phyloP scores from a whole-genome alignment of 805 yeast genomes.

The Saccharomycopsis capsularis region DNA sequence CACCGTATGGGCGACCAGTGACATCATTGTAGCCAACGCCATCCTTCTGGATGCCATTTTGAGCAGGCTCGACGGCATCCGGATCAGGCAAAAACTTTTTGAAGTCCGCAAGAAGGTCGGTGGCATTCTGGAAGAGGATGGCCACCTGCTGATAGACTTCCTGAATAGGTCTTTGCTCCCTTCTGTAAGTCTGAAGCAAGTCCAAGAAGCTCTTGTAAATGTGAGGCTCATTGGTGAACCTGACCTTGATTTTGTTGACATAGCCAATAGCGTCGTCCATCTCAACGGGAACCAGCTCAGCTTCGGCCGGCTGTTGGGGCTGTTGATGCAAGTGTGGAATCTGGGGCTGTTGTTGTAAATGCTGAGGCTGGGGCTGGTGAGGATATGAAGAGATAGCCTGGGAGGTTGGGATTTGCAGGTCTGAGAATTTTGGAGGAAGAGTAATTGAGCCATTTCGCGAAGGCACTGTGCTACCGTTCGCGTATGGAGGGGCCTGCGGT shows the following conservation, averaged over 20 bases:
- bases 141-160: constrained; percentile 96
- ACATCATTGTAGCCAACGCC: neutral
- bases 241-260: constrained; percentile 91
- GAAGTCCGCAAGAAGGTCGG: constrained; percentile 90
- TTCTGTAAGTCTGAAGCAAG: constrained; percentile 91
- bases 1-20: constrained; percentile 32
- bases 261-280: constrained; percentile 95
- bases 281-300: constrained; percentile 47
- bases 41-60: constrained; percentile 56
- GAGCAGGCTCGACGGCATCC: constrained; percentile 51
- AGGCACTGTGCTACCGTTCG: neutral
- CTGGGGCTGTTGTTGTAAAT: constrained; percentile 7
- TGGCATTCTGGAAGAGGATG: constrained; percentile 80
- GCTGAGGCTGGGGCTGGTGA: neutral
- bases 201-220: constrained; percentile 92
- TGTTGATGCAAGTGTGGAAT: too few species aligned
- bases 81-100: constrained; percentile 87
- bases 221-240: constrained; percentile 91
- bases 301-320: constrained; percentile 22
- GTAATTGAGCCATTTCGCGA: neutral
- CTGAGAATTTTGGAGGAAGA: too few species aligned
- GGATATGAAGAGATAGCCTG: constrained; percentile 23
- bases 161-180: constrained; percentile 90
- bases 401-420: neutral
- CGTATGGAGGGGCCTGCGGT: constrained; percentile 11